Percentiles rank a stretch among this genome's conserved stretches.
Evolutionary conservation across 1,284 basidiomycete genomes (phyloP).

Genomic region (Tilletia horrida): DNA sequence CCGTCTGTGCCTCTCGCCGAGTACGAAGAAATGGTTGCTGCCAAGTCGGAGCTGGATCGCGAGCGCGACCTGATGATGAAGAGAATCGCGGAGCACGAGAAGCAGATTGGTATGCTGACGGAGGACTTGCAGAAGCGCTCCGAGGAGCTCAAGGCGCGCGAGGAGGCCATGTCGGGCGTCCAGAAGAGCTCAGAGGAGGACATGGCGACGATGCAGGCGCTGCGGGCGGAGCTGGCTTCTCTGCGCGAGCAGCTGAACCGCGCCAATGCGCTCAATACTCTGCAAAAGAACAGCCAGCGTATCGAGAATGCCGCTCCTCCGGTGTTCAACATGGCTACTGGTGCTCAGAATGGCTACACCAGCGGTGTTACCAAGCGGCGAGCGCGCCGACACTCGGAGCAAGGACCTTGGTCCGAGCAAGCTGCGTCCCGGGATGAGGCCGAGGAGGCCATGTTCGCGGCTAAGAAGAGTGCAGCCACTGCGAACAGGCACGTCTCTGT

Average conservation of each 20-base stretch:
- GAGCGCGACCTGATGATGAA: constrained; percentile 73
- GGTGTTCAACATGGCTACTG: constrained; percentile 49
- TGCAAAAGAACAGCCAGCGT: constrained; percentile 51
- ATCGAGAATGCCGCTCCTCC: constrained; percentile 49
- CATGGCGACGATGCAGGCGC: constrained; percentile 74
- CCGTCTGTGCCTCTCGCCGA: constrained; percentile 72
- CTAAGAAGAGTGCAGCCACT: constrained; percentile 69
- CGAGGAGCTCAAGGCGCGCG: constrained; percentile 74
- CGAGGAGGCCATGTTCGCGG: constrained; percentile 72
- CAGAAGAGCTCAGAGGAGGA: constrained; percentile 64
- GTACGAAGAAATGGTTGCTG: constrained; percentile 71
- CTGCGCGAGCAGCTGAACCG: constrained; percentile 93
- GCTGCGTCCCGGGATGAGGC: constrained; percentile 62
- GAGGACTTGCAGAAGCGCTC: constrained; percentile 62
- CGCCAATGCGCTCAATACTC: constrained; percentile 66
- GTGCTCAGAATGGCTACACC: constrained; percentile 40
- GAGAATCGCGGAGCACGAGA: constrained; percentile 79
- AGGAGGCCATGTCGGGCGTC: constrained; percentile 38
- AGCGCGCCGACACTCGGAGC: constrained; percentile 78
- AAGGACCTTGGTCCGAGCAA: constrained; percentile 69
- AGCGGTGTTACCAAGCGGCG: constrained; percentile 39
- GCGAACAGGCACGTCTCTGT: constrained; percentile 84
- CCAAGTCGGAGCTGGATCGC: constrained; percentile 78
- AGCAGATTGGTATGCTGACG: constrained; percentile 69
- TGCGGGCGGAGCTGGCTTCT: constrained; percentile 85